phyloP scores from a whole-genome alignment of 2,329 filamentous ascomycete species.

The Paecilomyces niveus region DNA sequence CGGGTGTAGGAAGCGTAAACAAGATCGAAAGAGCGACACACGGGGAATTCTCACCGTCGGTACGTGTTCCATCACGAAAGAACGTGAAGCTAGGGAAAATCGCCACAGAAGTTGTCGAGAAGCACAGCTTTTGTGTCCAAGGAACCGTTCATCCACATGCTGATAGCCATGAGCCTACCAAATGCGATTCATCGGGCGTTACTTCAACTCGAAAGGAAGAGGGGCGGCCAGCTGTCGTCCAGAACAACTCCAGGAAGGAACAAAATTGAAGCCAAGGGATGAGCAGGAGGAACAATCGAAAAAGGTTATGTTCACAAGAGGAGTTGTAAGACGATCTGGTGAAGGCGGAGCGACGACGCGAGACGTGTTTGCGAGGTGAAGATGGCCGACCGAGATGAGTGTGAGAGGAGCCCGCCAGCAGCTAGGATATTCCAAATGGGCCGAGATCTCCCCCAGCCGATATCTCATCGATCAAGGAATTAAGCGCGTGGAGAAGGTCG shows the following conservation, averaged over 20 bases:
- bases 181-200: slow-evolving; percentile 1
- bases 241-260: background rate
- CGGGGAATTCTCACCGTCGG: slow-evolving; percentile 26
- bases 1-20: background rate
- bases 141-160: slow-evolving; percentile 27
- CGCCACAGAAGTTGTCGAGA: slow-evolving; percentile 26
- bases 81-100: slow-evolving; percentile 19
- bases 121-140: slow-evolving; percentile 22
- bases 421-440: background rate
- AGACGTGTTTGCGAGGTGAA: background rate
- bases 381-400: background rate
- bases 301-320: background rate
- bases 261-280: slow-evolving; percentile 2
- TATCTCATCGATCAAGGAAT: background rate
- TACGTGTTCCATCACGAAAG: slow-evolving; percentile 34
- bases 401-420: background rate
- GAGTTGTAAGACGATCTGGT: background rate
- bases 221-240: background rate
- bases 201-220: slow-evolving; percentile 2
- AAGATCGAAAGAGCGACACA: background rate
- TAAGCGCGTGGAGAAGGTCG: background rate
- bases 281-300: slow-evolving; percentile 6
- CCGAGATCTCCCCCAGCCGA: background rate
- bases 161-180: slow-evolving; percentile 13
- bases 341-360: background rate